Percentiles rank a stretch among this genome's conserved stretches.
Conservation (phyloP, 495 filamentous ascomycete species). For the Staphylotrichum longicolle region DNA sequence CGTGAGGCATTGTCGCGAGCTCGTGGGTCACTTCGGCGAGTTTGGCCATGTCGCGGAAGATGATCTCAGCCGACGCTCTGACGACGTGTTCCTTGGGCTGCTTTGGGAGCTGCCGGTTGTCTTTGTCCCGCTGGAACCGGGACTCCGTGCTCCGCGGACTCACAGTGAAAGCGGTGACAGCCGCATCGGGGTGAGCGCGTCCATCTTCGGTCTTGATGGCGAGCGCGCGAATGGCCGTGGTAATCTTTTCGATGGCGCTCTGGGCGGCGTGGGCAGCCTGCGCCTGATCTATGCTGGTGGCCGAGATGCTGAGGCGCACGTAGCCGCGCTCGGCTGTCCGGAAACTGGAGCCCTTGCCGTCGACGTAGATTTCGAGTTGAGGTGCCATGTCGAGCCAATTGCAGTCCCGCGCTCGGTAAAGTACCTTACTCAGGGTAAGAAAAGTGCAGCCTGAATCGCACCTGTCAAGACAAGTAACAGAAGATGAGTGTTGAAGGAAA, state of each 20-base stretch:
- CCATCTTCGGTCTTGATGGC: background rate
- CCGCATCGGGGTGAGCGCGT: background rate
- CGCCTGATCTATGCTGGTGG: background rate
- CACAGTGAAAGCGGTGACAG: background rate
- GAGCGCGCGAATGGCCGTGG: background rate
- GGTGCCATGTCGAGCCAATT: background rate
- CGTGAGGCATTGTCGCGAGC: background rate
- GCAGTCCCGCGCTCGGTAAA: too few relatives aligned
- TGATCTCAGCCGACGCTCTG: background rate
- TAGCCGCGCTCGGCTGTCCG: conserved; percentile 1
- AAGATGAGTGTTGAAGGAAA: too few relatives aligned
- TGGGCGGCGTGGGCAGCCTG: background rate
- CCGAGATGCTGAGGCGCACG: background rate
- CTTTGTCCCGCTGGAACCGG: conserved; percentile 11
- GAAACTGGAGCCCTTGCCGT: background rate
- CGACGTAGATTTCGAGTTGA: background rate
- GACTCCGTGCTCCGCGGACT: conserved; percentile 7
- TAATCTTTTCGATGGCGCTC: background rate
- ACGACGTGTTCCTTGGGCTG: background rate
- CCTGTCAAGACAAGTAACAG: too few relatives aligned
- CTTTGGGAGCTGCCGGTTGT: background rate
- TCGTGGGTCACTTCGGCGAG: background rate
- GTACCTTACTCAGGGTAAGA: too few relatives aligned
- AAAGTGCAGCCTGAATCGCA: too few relatives aligned
- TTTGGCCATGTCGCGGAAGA: conserved; percentile 2